Evolutionary conservation across 164 flowering plant genomes (phyloP), one percentile per base, ranked within the genome.

Genomic region (Annona squamosa): DNA sequence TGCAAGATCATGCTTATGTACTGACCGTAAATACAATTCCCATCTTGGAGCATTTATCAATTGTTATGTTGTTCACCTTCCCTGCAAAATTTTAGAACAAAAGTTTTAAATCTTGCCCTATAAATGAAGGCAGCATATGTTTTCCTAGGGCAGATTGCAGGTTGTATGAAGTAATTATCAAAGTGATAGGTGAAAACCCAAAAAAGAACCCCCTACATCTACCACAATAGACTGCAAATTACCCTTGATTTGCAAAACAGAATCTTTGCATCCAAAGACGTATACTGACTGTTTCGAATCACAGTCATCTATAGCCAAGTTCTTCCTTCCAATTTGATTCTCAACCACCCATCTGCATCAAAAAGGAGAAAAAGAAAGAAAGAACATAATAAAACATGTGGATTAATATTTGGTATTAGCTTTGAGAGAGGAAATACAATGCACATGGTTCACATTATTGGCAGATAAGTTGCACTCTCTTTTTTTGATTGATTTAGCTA

Each of bases 1-100:
- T 37, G 12, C 10, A 46, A 48, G 2, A 3, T 2, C 42, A 42
- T 26, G 17, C 42, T 66, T 4, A 37, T 63, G 68, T 71, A 86
- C 97, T 76, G 17, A 92, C 99, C 91, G 17, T 80, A 74, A 96
- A 96, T 46, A 90, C 90, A 72, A 96, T 77, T 65, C 97, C 99
- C 93, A 87, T 93, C 80, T 90, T 93, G 37, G 90, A 85, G 85
- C 98, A 96, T 78, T 96, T 93, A 82, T 96, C 99, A 72, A 96
- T 63, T 2, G 99, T 93, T 78, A 96, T 93, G 78, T 92, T 93
- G 87, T 96, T 96, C 71, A 93, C 98, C 82, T 96, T 93, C 43
- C 97, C 99, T 92, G 90, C 86, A 88, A 5, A 81, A 61, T 41
- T 26, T 18, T 44, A 16, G 0, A 37, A 41, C 6, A 41, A 68